These are phyloP conservation scores for Lasiodiplodia sp. DNA, from an alignment of 2,329 filamentous ascomycete genomes.

Conservation along the genomic window DNA sequence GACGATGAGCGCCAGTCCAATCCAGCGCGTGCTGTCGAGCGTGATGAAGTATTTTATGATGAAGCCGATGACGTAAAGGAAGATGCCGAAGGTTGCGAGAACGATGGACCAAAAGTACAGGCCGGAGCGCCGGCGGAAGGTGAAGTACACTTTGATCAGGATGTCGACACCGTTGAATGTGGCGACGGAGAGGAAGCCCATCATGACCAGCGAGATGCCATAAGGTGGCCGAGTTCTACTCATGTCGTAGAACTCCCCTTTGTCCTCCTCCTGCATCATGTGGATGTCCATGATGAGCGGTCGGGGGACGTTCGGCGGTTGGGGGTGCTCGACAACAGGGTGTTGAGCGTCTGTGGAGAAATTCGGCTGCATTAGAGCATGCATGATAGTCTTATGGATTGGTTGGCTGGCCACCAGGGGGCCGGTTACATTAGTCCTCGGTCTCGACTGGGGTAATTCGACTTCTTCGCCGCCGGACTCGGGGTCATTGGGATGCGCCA, in stretches of 20 bases:
- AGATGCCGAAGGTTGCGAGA: conserved; percentile 51
- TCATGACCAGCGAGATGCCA: conserved; percentile 7
- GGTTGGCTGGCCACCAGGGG: neutral
- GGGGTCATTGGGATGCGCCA: neutral
- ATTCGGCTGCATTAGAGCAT: neutral
- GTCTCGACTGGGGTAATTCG: neutral
- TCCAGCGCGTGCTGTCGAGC: neutral
- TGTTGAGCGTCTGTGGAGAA: neutral
- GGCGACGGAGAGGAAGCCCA: conserved; percentile 6
- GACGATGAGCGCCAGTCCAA: conserved; percentile 48
- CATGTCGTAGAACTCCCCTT: conserved; percentile 1
- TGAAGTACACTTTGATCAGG: conserved; percentile 45
- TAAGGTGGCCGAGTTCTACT: neutral
- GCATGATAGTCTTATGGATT: too few relatives aligned
- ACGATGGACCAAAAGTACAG: conserved; percentile 60
- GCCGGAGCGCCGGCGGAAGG: conserved; percentile 56
- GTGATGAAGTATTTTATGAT: conserved; percentile 53
- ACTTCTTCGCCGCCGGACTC: neutral
- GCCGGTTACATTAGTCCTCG: neutral
- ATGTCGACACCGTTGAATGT: conserved; percentile 15
- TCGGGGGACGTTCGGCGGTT: neutral
- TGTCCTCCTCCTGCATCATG: neutral
- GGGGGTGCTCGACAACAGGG: neutral
- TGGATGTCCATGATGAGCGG: neutral
- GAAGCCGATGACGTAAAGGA: conserved; percentile 58